Base-by-base conservation (phyloP, 768 basidiomycete species). In the Russula emetica region DNA sequence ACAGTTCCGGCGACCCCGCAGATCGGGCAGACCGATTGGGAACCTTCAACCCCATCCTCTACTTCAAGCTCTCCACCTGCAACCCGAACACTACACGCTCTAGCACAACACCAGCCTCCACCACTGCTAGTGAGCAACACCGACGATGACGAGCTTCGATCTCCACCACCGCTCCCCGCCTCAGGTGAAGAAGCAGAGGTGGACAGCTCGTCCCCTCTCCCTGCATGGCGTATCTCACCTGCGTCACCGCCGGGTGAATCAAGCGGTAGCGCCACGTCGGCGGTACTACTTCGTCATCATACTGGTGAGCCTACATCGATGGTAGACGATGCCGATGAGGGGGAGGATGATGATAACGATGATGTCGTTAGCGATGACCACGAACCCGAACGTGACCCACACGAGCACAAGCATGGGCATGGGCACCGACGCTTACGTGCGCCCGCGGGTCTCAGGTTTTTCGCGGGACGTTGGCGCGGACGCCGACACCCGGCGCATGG, bases 401-500 rank as follows among this genome's bases (percentile, higher is more conserved):
- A 34, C 8, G 49, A 50, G 8, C 49, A 28, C 5, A 14, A 22
- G n/a, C 51, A 52, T 5, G n/a, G 45, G 45, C 45, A 47, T 47
- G 45, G 45, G 45, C 45, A 5, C 11, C n/a, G n/a, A 22, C 45
- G 45, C 28, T 24, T 45, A 8, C 44, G 38, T 8, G 9, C 44
- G 1, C 36, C 30, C 32, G n/a, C 51, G 1, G 11, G 24, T 10
- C 22, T 52, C 13, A 47, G 45, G 45, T 47, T 47, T n/a, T 49
- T 62, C 16, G 13, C 60, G 5, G 38, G 64, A 51, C 56, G 42
- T 20, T 53, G 36, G 6, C 58, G 57, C 22, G 50, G 42, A 60
- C 59, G 66, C 14, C 58, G 42, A n/a, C 63, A 58, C 54, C 63
- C 66, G 26, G 26, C 60, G 47, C 62, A 66, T 26, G 66, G 66